phyloP scores from a whole-genome alignment of 305 asterid species.

The Ilex paraguariensis region DNA sequence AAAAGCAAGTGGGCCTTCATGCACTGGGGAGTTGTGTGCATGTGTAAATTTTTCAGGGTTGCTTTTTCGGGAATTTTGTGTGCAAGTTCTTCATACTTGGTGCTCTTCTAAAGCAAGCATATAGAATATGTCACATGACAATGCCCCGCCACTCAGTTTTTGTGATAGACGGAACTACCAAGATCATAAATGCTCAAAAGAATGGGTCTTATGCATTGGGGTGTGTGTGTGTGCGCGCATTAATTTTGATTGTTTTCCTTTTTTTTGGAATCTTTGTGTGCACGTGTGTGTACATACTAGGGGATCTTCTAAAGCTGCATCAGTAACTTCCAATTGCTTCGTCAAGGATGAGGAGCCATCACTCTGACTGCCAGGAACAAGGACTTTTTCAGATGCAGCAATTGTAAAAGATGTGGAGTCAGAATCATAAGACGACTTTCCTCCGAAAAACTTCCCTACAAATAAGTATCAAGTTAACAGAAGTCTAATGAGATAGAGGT shows the following conservation, averaged over 20 bases:
- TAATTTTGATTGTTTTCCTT: too few relatives aligned
- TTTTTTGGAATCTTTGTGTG: not conserved
- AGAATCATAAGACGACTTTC: conserved; percentile 46
- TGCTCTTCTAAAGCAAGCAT: conserved; percentile 32
- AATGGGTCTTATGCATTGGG: too few relatives aligned
- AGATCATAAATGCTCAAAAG: too few relatives aligned
- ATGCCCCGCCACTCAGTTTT: too few relatives aligned
- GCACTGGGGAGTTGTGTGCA: too few relatives aligned
- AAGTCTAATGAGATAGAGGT: too few relatives aligned
- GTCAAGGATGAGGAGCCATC: conserved; percentile 38
- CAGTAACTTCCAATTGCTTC: conserved; percentile 36
- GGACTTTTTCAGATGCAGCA: conserved; percentile 70
- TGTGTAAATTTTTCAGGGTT: too few relatives aligned
- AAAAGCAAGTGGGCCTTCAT: too few relatives aligned
- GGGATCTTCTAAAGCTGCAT: conserved; percentile 40
- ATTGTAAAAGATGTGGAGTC: conserved; percentile 48
- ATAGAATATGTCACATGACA: too few relatives aligned
- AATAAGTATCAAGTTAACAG: conserved; percentile 21
- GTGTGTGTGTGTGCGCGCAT: too few relatives aligned
- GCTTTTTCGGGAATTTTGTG: too few relatives aligned
- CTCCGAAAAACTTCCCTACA: conserved; percentile 71
- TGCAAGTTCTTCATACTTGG: conserved; percentile 25
- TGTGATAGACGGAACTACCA: too few relatives aligned
- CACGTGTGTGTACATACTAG: conserved; percentile 31
- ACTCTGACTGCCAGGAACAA: conserved; percentile 68